Evolutionary conservation across 1,284 basidiomycete genomes (phyloP).

Genomic region (Tylopilus orsonianus): DNA sequence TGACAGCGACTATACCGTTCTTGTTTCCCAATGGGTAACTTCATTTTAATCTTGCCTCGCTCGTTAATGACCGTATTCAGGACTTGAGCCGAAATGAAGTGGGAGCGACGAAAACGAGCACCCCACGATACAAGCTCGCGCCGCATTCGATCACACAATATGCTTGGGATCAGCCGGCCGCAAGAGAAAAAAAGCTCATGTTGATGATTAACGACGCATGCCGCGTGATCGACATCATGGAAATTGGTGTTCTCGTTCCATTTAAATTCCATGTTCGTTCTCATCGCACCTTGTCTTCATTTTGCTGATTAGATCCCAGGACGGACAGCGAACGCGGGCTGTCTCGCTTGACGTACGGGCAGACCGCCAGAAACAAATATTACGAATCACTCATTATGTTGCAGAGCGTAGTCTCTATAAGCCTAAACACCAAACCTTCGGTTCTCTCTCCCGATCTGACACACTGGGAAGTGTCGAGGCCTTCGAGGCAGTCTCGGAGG

Average conservation of each 20-base stretch:
- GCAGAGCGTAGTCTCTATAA: slow-evolving; percentile 90
- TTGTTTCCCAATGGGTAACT: slow-evolving; percentile 76
- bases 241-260: slow-evolving; percentile 91
- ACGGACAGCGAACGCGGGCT: slow-evolving; percentile 53
- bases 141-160: slow-evolving; percentile 66
- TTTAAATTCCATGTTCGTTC: slow-evolving; percentile 77
- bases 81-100: slow-evolving; percentile 48
- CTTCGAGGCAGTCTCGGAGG: slow-evolving; percentile 89
- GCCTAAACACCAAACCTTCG: slow-evolving; percentile 59
- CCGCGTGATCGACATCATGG: slow-evolving; percentile 90
- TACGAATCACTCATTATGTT: slow-evolving; percentile 88
- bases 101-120: slow-evolving; percentile 34
- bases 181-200: slow-evolving; percentile 78
- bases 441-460: slow-evolving; percentile 59
- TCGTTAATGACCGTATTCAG: slow-evolving; percentile 35
- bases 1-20: slow-evolving; percentile 73
- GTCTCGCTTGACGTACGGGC: slow-evolving; percentile 94
- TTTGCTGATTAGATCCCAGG: slow-evolving; percentile 36
- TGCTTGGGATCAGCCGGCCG: slow-evolving; percentile 95
- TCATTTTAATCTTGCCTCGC: neutral
- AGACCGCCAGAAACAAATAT: slow-evolving; percentile 83
- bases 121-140: slow-evolving; percentile 54
- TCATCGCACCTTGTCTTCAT: neutral
- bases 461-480: slow-evolving; percentile 71
- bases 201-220: slow-evolving; percentile 66